A percentile compares a stretch with the other conserved stretches of the same genome.
Evolutionary conservation across 169 alveolate species (phyloP).

Genomic region (Sarcocystis neurona): DNA sequence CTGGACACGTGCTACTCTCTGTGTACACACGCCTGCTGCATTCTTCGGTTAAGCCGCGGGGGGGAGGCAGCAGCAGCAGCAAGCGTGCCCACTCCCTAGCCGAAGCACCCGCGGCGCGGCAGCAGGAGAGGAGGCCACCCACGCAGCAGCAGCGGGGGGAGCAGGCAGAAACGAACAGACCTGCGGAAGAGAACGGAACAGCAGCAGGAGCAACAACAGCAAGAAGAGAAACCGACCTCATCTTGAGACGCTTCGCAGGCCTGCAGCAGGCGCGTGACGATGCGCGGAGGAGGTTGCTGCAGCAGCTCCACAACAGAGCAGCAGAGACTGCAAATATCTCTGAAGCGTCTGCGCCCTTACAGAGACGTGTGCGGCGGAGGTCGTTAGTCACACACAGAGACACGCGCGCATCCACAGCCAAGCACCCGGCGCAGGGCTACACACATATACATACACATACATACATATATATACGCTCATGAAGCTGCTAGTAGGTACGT

Average conservation of each 20-base stretch:
- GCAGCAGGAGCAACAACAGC: background rate
- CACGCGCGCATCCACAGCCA: background rate
- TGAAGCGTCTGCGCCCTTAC: background rate
- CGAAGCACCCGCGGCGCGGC: too few species aligned
- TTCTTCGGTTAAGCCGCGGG: too few species aligned
- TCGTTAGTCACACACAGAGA: background rate
- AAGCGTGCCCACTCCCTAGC: too few species aligned
- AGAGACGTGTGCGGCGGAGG: too few species aligned
- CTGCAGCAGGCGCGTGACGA: conserved; percentile 44
- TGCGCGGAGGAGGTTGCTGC: conserved; percentile 61
- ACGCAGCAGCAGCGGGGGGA: too few species aligned
- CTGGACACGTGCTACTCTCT: too few species aligned
- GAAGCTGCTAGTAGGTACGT: too few species aligned
- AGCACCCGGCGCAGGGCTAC: background rate
- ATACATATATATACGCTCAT: too few species aligned
- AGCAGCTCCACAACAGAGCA: background rate
- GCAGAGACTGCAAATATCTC: background rate
- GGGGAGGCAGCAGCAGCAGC: too few species aligned
- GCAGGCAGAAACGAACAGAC: too few species aligned
- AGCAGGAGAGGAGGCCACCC: too few species aligned
- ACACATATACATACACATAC: background rate
- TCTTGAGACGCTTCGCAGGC: conserved; percentile 62
- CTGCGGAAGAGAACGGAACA: background rate
- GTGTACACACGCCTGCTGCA: too few species aligned
- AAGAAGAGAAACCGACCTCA: background rate